Conservation (phyloP, 1,139 yeast species). For the Candida freyschussii region DNA sequence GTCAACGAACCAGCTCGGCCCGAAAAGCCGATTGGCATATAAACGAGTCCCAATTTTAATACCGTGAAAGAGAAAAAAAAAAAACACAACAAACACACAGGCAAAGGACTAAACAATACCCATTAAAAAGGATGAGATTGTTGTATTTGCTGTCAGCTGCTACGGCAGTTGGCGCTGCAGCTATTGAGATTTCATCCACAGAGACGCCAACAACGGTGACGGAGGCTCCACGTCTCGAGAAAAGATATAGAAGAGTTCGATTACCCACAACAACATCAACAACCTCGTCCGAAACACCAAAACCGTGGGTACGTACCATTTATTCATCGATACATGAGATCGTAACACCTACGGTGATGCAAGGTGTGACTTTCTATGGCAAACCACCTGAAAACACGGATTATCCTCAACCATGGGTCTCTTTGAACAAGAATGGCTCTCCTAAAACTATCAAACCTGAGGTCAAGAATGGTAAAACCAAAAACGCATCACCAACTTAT, state of each 20-base stretch:
- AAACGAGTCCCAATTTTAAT: no score
- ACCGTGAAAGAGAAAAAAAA: no score
- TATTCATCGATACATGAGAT: constrained; percentile 52
- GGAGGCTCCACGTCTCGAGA: constrained; percentile 13
- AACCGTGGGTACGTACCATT: constrained; percentile 75
- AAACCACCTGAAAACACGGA: constrained; percentile 60
- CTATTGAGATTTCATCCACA: constrained; percentile 2
- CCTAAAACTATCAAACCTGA: constrained; percentile 78
- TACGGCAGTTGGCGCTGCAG: constrained; percentile 2
- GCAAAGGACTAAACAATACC: no score
- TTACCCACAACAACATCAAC: constrained; percentile 26
- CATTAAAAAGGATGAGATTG: no score
- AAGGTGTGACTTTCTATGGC: constrained; percentile 74
- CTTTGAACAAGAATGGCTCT: constrained; percentile 69
- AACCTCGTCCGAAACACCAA: constrained; percentile 34
- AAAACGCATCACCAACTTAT: constrained; percentile 65
- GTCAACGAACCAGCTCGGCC: no score
- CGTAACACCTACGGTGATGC: constrained; percentile 77
- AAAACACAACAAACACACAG: no score
- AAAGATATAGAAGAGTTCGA: constrained; percentile 23
- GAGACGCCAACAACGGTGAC: constrained; percentile 31
- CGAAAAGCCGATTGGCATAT: no score
- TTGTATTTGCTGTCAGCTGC: no score
- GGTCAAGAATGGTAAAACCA: constrained; percentile 63
- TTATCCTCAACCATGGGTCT: constrained; percentile 77